Conservation (phyloP, 495 filamentous ascomycete genomes). For the Massariosphaeria phaeospora region DNA sequence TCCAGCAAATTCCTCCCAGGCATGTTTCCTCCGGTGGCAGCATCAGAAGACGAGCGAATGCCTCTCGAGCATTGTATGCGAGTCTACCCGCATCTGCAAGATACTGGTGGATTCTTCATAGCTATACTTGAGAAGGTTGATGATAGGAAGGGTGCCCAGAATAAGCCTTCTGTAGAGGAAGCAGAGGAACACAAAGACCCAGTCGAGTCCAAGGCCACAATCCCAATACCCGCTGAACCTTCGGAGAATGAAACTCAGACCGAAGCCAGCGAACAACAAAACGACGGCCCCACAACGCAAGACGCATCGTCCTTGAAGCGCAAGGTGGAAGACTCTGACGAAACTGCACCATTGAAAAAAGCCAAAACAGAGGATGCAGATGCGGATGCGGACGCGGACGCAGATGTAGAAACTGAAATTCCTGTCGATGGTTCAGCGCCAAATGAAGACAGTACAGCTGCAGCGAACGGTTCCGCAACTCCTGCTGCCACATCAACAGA, state of each 20-base stretch:
- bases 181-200: conserved; percentile 34
- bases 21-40: conserved; percentile 68
- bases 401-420: not conserved
- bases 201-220: not conserved
- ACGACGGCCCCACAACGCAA: not conserved
- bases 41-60: conserved; percentile 48
- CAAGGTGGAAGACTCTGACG: conserved; percentile 44
- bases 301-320: conserved; percentile 40
- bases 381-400: not conserved
- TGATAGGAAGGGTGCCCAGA: conserved; percentile 82
- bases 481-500: conserved; percentile 49
- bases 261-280: not conserved
- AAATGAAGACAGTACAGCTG: not conserved
- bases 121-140: conserved; percentile 83
- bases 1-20: conserved; percentile 53
- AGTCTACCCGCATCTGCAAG: conserved; percentile 89
- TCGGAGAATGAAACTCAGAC: not conserved
- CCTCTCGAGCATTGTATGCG: conserved; percentile 86
- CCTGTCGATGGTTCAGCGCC: not conserved
- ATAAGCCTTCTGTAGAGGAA: conserved; percentile 44
- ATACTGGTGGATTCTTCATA: conserved; percentile 97
- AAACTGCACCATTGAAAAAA: conserved; percentile 45
- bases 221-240: not conserved
- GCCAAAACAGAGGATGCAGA: not conserved
- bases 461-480: conserved; percentile 11